Evolutionary conservation across 352 stramenopile genomes (phyloP), one percentile per base, ranked within the genome.

Genomic region (Globisporangium abappressorium): DNA sequence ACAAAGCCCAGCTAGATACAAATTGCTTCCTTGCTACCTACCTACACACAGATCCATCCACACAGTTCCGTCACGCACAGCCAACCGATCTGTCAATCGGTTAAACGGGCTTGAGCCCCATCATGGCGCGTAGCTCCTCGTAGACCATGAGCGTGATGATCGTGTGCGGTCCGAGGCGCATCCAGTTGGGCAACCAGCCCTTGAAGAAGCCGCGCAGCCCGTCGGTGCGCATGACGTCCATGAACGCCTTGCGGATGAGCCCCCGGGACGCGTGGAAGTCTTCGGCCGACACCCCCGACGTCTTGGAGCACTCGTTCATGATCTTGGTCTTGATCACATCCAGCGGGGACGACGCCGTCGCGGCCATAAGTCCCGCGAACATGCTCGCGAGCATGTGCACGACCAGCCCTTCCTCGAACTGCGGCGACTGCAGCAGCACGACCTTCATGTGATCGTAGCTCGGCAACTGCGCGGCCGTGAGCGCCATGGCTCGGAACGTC

Each of bases 251-350:
- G n/a, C 81, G 75, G 68, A 90, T 68, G 55, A 87, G 65, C 57
- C 77, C 36, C n/a, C 26, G 74, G 62, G 69, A 76, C 33, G 72
- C 72, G 34, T 73, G 74, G 55, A 77, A 77, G 20, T 79, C 62
- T 15, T 72, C 26, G 26, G 70, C 62, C 33, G 70, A 75, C 41
- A 70, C 41, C 4, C 15, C 76, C 49, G 76, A 73, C 18, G 77
- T 87, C 57, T 76, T 77, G 43, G 80, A 76, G 65, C 72, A 76
- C 58, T 89, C 80, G 68, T 91, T 87, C 86, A 93, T 93, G 71
- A 95, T 89, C 69, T 92, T 87, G 24, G 82, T 93, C 81, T 95
- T 95, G 74, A 93, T 82, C 28, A 91, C 85, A 73, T 95, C 87
- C 22, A 92, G 64, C 14, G 87, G 87, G 7, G 85, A 91, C 28